These are phyloP conservation scores for Microstegium vimineum DNA, from an alignment of 176 grass and related monocot genomes.

Conservation along the genomic window DNA sequence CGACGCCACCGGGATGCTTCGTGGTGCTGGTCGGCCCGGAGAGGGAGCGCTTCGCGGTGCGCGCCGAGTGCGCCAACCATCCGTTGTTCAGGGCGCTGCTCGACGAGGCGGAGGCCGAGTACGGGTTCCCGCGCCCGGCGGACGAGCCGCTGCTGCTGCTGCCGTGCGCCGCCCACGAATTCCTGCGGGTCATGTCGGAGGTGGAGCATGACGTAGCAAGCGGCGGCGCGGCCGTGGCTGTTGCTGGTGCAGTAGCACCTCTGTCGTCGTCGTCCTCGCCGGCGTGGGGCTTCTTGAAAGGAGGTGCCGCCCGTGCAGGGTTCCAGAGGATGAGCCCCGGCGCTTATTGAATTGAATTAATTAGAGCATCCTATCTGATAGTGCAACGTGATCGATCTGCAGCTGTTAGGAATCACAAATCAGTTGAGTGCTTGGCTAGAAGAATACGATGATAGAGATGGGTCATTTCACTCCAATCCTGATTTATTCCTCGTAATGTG, in stretches of 20 bases:
- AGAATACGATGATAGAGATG: too few relatives aligned
- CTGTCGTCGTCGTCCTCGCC: neutral
- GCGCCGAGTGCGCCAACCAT: conserved; percentile 26
- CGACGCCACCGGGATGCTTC: conserved; percentile 26
- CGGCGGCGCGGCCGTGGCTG: neutral
- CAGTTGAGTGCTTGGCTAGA: too few relatives aligned
- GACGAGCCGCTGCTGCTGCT: conserved; percentile 18
- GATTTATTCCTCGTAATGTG: too few relatives aligned
- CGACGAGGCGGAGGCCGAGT: conserved; percentile 29
- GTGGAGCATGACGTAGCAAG: conserved; percentile 11
- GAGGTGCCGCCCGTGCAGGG: neutral
- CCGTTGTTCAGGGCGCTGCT: conserved; percentile 37
- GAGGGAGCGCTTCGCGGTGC: conserved; percentile 29
- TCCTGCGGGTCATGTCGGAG: conserved; percentile 27
- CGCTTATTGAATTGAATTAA: neutral
- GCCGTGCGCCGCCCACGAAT: conserved; percentile 24
- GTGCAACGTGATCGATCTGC: too few relatives aligned
- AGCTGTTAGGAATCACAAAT: too few relatives aligned
- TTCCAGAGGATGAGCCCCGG: neutral
- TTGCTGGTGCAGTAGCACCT: neutral
- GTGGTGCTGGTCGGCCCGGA: conserved; percentile 32
- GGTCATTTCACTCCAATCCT: too few relatives aligned
- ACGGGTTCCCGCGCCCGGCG: neutral
- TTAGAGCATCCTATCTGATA: too few relatives aligned
- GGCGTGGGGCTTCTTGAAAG: neutral